Conservation (phyloP, 2,329 filamentous ascomycete genomes). For the Hymenoscyphus repandus region DNA sequence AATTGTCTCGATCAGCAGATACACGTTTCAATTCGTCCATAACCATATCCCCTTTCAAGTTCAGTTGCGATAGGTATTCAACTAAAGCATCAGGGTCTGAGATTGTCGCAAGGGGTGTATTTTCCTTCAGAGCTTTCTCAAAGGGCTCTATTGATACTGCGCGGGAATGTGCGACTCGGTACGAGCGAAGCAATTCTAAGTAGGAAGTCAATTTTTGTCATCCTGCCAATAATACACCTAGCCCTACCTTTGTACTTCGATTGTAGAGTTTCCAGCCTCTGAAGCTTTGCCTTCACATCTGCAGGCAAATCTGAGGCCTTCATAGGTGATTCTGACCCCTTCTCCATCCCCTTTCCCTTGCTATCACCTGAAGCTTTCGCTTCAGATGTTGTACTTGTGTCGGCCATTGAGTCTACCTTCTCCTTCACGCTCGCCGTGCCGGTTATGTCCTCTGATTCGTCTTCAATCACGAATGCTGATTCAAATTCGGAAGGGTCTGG, state of each 20-base stretch:
- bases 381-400: conserved; percentile 22
- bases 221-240: neutral
- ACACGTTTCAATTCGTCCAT: conserved; percentile 89
- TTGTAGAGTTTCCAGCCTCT: conserved; percentile 87
- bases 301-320: conserved; percentile 47
- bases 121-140: conserved; percentile 83
- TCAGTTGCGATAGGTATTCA: conserved; percentile 86
- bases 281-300: conserved; percentile 70
- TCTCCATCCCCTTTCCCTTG: conserved; percentile 23
- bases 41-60: conserved; percentile 83
- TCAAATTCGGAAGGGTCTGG: conserved; percentile 88
- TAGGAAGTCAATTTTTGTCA: conserved; percentile 13
- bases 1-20: conserved; percentile 71
- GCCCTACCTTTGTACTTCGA: conserved; percentile 72
- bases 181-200: conserved; percentile 80
- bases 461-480: conserved; percentile 79
- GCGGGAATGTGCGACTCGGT: conserved; percentile 82
- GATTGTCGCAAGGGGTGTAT: conserved; percentile 87
- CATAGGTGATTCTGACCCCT: conserved; percentile 15
- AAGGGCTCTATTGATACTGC: conserved; percentile 88
- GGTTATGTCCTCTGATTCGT: conserved; percentile 63
- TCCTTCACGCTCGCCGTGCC: conserved; percentile 45
- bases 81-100: conserved; percentile 76
- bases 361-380: conserved; percentile 27
- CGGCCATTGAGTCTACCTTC: conserved; percentile 21